Conservation (phyloP, 768 basidiomycete species). For the Lentinula detonsa region DNA sequence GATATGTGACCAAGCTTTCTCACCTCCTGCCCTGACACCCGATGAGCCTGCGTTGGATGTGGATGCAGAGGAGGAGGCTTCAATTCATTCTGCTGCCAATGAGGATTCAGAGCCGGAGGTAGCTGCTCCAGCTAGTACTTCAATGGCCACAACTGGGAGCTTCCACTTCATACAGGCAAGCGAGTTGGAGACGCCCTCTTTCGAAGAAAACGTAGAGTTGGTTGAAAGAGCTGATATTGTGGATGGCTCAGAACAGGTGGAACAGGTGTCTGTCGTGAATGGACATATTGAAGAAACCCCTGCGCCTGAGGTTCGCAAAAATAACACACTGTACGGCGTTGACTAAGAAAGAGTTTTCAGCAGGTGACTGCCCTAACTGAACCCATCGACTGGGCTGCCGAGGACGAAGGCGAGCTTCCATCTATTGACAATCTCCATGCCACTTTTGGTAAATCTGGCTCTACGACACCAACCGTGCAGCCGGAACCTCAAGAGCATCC, state of each 20-base stretch:
- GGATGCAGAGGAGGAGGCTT: conserved; percentile 8
- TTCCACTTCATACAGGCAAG: conserved; percentile 82
- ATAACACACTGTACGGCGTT: background rate
- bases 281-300: conserved; percentile 17
- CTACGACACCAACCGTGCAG: conserved; percentile 51
- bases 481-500: conserved; percentile 24
- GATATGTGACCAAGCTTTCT: conserved; percentile 49
- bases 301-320: conserved; percentile 11
- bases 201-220: conserved; percentile 52
- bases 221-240: conserved; percentile 41
- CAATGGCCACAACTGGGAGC: conserved; percentile 38
- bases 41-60: conserved; percentile 28
- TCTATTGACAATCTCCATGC: conserved; percentile 71
- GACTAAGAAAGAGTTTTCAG: background rate
- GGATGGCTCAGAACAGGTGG: conserved; percentile 15
- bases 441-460: conserved; percentile 68
- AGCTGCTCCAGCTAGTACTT: conserved; percentile 28
- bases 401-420: conserved; percentile 72
- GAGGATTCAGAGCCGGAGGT: conserved; percentile 24
- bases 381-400: conserved; percentile 79
- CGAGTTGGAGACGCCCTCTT: conserved; percentile 55
- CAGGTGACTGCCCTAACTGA: conserved; percentile 17
- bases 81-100: conserved; percentile 18
- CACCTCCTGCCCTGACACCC: conserved; percentile 34
- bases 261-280: conserved; percentile 23